Percentiles rank a stretch among this genome's conserved stretches.
phyloP scores from a whole-genome alignment of 2,329 filamentous ascomycete genomes.

The Alternaria dauci region DNA sequence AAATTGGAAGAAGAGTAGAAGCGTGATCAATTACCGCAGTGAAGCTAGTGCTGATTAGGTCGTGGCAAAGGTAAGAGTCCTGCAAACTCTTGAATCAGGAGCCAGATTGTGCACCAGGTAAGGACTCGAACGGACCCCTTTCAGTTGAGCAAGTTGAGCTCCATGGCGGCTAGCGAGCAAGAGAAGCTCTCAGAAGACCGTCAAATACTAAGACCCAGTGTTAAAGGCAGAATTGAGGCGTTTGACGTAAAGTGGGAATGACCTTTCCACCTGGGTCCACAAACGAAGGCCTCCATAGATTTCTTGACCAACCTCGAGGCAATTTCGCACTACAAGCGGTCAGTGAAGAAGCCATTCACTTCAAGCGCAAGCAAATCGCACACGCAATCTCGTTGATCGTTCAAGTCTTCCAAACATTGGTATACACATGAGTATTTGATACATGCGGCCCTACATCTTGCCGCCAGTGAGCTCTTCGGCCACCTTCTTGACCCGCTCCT shows the following conservation, averaged over 20 bases:
- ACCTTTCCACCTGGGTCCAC: not conserved
- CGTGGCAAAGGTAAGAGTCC: not conserved
- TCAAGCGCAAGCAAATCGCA: not conserved
- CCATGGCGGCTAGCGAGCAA: not conserved
- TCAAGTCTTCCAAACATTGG: not conserved
- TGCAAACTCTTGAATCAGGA: not conserved
- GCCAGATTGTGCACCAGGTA: not conserved
- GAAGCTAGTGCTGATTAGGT: not conserved
- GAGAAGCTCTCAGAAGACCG: not conserved
- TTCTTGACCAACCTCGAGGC: not conserved
- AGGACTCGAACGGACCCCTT: not conserved
- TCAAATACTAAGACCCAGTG: not conserved
- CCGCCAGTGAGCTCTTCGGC: conserved; percentile 74
- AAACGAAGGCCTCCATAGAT: not conserved
- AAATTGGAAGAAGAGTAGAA: too few relatives aligned
- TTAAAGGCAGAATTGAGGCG: not conserved
- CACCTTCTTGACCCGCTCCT: conserved; percentile 68
- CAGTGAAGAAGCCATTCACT: not conserved
- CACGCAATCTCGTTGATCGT: not conserved
- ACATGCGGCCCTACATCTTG: conserved; percentile 54
- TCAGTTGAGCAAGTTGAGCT: not conserved
- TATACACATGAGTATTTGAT: conserved; percentile 2
- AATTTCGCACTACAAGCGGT: not conserved
- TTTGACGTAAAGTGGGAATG: not conserved
- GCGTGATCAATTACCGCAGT: not conserved